Conservation (phyloP, 116 monocot species). For the Dioscorea cayenensis region DNA sequence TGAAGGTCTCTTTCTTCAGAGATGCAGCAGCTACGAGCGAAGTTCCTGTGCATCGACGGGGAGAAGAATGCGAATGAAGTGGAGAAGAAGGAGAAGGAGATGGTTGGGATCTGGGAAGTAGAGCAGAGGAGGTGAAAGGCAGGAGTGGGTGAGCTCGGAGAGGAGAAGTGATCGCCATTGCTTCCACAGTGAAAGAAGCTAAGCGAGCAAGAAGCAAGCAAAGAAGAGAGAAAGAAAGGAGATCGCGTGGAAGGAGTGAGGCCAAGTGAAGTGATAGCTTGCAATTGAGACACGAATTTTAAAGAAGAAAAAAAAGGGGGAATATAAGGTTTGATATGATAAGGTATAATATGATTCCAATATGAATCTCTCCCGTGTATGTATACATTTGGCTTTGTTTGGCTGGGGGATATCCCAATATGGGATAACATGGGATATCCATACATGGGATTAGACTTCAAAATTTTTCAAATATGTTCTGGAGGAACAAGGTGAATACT, state of each 20-base stretch:
- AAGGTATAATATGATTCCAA: no score
- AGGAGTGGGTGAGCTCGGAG: constrained; percentile 7
- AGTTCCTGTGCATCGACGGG: not conserved
- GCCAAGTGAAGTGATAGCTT: constrained; percentile 27
- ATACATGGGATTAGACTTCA: no score
- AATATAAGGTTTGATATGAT: no score
- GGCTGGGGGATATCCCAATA: no score
- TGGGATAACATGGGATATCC: no score
- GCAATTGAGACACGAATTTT: not conserved
- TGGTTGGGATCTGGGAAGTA: not conserved
- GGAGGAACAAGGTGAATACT: no score
- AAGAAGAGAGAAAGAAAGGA: not conserved
- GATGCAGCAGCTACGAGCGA: not conserved
- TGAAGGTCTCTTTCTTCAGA: not conserved
- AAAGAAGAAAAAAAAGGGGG: not conserved
- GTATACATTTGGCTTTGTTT: no score
- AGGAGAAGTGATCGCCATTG: constrained; percentile 18
- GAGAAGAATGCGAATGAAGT: not conserved
- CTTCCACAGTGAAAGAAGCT: not conserved
- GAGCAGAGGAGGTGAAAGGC: constrained; percentile 4
- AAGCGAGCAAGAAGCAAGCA: not conserved
- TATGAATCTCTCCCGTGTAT: no score
- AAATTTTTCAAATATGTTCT: no score
- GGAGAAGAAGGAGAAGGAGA: not conserved
- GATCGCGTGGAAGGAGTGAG: constrained; percentile 45